Percentiles rank a stretch among this genome's conserved stretches.
Conservation (phyloP, 2,329 filamentous ascomycete species). For the Colletotrichum orbiculare region DNA sequence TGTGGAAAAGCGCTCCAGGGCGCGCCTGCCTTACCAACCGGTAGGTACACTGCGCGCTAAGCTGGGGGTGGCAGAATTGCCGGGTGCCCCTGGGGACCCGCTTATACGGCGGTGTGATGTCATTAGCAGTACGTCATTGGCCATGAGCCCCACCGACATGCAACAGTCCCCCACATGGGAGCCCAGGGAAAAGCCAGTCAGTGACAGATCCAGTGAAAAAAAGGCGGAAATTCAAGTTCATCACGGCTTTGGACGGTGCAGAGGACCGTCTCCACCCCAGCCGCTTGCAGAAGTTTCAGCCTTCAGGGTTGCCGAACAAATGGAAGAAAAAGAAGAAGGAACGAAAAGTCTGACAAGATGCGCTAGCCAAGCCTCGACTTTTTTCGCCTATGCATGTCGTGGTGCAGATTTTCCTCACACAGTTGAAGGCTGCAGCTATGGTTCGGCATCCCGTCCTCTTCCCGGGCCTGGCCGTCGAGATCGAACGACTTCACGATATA, state of each 20-base stretch:
- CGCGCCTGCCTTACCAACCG: too few species aligned
- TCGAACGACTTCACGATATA: constrained; percentile 24
- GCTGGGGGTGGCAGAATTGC: constrained; percentile 21
- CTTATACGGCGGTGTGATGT: constrained; percentile 34
- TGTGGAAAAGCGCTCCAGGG: too few species aligned
- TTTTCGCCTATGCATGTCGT: not conserved
- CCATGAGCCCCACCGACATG: constrained; percentile 9
- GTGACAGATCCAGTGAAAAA: not conserved
- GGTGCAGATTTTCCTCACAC: not conserved
- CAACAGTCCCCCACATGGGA: constrained; percentile 5
- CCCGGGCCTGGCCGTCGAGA: constrained; percentile 19
- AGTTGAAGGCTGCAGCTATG: constrained; percentile 13
- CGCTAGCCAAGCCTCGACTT: not conserved
- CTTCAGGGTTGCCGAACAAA: constrained; percentile 19
- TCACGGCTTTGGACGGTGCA: not conserved
- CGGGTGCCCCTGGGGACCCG: constrained; percentile 16
- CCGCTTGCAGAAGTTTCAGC: constrained; percentile 33
- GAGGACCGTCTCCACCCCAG: constrained; percentile 7
- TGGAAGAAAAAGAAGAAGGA: not conserved
- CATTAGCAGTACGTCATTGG: constrained; percentile 34
- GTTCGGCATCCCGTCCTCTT: constrained; percentile 1
- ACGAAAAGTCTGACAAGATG: not conserved
- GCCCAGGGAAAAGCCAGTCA: constrained; percentile 3
- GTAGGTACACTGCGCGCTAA: too few species aligned
- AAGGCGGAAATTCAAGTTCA: too few species aligned